These are phyloP conservation scores for Lachancea waltii DNA, from an alignment of 805 yeast genomes.

Conservation along the genomic window DNA sequence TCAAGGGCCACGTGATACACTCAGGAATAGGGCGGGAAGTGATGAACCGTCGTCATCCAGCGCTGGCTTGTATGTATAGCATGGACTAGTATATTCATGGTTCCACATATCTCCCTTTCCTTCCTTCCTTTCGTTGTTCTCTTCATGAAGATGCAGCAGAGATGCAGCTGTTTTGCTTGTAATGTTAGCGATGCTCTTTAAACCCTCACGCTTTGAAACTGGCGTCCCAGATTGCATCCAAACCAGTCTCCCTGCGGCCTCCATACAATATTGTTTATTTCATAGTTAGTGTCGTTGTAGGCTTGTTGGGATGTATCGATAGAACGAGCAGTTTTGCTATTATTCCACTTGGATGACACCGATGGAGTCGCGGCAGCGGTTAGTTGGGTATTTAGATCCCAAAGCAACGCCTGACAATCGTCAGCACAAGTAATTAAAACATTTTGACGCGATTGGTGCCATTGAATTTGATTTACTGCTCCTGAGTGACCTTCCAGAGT, in stretches of 20 bases:
- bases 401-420: slow-evolving; percentile 64
- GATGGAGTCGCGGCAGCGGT: slow-evolving; percentile 10
- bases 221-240: slow-evolving; percentile 64
- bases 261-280: slow-evolving; percentile 77
- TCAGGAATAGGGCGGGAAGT: too few relatives aligned
- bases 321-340: slow-evolving; percentile 13
- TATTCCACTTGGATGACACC: slow-evolving; percentile 13
- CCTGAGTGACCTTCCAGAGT: slow-evolving; percentile 61
- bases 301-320: slow-evolving; percentile 37
- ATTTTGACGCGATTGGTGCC: slow-evolving; percentile 73
- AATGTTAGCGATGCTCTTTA: neutral
- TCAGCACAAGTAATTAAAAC: slow-evolving; percentile 59
- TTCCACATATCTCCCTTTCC: too few relatives aligned
- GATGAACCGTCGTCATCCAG: too few relatives aligned
- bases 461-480: slow-evolving; percentile 63
- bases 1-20: too few relatives aligned
- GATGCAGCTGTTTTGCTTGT: too few relatives aligned
- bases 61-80: too few relatives aligned
- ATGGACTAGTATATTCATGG: too few relatives aligned
- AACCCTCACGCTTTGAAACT: slow-evolving; percentile 52
- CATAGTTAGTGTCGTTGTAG: slow-evolving; percentile 52
- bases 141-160: too few relatives aligned
- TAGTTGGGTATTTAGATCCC: slow-evolving; percentile 47
- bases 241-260: slow-evolving; percentile 69
- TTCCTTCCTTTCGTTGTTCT: too few relatives aligned